Evolutionary conservation across 1,139 yeast genomes (phyloP), one percentile per base, ranked within the genome.

Genomic region (Debaryomyces coudertii): DNA sequence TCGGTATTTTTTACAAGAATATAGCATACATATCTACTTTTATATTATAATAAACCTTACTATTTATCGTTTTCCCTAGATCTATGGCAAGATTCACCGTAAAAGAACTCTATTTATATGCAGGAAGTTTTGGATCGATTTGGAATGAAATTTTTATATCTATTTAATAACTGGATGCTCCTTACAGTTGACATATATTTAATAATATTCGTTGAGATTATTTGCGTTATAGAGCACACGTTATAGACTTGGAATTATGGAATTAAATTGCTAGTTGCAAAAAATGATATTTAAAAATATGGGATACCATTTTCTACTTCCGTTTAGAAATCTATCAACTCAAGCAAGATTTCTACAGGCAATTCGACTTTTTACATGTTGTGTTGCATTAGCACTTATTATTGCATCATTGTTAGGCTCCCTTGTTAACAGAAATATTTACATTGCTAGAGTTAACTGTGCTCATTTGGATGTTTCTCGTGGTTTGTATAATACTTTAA

Each of bases 401-500:
- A 36, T 73, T 0, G 53, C 60, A 2, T 47, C 69, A 2, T 39
- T 76, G 29, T 49, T 71, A 0, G 71, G 71, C 1, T 68, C 77
- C 0, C 40, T 56, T n/a, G 41, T 61, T 9, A 49, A 63, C 2
- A 52, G 53, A 5, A 43, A 38, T 0, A 53, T 72, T 9, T 72
- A 72, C 51, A 60, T 77, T 15, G 67, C 76, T 4, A 57, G 72
- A 34, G 61, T 82, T 36, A 73, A 75, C 53, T 79, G 82, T 53
- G 69, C 77, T 5, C 83, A 76, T 53, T 58, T 74, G 4, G 81
- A 79, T 48, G 77, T 82, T 8, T 72, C 82, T 0, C 54, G 63
- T 18, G 87, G 86, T 2, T 60, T 82, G 20, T 80, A 79, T 55
- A 64, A 73, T 34, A 71, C 79, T 3, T 62, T 81, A 38, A 61